Conservation (phyloP, 2,329 filamentous ascomycete genomes). For the Leptodontidium sp. region DNA sequence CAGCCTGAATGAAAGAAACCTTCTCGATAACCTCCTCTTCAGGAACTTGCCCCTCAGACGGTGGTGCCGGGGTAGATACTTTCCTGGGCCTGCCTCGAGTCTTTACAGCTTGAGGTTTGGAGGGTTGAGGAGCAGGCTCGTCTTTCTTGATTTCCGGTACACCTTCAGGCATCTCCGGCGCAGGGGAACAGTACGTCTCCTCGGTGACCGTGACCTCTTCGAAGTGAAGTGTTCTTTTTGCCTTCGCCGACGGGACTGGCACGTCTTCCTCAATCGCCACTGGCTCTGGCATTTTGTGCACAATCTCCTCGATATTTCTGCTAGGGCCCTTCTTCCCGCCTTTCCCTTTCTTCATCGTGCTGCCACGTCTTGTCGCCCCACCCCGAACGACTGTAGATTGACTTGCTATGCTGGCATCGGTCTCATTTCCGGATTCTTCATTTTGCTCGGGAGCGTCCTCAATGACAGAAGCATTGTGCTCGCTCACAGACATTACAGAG, state of each 20-base stretch:
- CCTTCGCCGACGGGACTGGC: conserved; percentile 15
- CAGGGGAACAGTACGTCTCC: conserved; percentile 33
- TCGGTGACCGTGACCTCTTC: conserved; percentile 34
- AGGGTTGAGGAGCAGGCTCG: conserved; percentile 20
- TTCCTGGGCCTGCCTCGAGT: conserved; percentile 34
- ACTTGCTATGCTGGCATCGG: conserved; percentile 45
- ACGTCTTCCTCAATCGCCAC: conserved; percentile 20
- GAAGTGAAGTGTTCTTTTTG: conserved; percentile 26
- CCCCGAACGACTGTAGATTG: conserved; percentile 42
- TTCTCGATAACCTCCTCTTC: conserved; percentile 16
- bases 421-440: conserved; percentile 46
- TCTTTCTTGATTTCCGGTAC: conserved; percentile 23
- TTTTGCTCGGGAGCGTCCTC: conserved; percentile 38
- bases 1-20: conserved; percentile 6
- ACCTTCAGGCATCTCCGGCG: conserved; percentile 19
- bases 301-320: conserved; percentile 41
- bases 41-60: conserved; percentile 14
- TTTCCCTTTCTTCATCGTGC: conserved; percentile 41
- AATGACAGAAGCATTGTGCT: conserved; percentile 27
- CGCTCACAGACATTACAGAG: conserved; percentile 35
- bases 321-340: conserved; percentile 38
- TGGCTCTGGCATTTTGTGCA: conserved; percentile 29
- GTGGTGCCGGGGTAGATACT: conserved; percentile 9
- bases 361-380: conserved; percentile 34
- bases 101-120: conserved; percentile 32